phyloP scores from a whole-genome alignment of 805 yeast genomes.

The Lipomyces kockii region DNA sequence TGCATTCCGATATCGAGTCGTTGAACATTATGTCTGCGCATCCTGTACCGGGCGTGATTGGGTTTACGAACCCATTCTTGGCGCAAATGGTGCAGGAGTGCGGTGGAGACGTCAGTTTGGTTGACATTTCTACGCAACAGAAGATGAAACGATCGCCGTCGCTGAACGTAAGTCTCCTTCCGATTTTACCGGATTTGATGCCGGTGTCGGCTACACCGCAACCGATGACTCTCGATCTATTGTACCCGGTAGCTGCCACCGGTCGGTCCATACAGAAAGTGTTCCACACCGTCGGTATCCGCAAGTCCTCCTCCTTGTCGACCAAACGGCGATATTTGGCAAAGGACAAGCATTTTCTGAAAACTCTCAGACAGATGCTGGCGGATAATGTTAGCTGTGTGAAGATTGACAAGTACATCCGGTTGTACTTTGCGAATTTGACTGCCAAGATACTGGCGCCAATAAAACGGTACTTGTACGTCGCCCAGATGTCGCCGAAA shows the following conservation, averaged over 20 bases:
- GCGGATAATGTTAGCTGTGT: constrained; percentile 6
- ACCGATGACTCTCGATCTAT: constrained; percentile 29
- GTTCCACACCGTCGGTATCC: constrained; percentile 21
- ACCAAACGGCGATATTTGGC: constrained; percentile 14
- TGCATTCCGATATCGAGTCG: constrained; percentile 30
- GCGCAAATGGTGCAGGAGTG: constrained; percentile 22
- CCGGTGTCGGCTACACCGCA: constrained; percentile 25
- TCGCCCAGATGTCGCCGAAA: constrained; percentile 27
- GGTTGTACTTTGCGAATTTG: constrained; percentile 32
- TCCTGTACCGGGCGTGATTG: constrained; percentile 34
- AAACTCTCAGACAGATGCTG: constrained; percentile 17
- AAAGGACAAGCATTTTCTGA: constrained; percentile 25
- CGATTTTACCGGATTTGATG: constrained; percentile 32
- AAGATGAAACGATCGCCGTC: constrained; percentile 17
- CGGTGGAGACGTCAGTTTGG: constrained; percentile 17
- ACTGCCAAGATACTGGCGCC: constrained; percentile 35
- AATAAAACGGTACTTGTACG: constrained; percentile 28
- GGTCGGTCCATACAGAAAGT: constrained; percentile 21
- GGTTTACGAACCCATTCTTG: constrained; percentile 35
- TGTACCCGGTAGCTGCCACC: constrained; percentile 34
- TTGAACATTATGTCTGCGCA: constrained; percentile 15
- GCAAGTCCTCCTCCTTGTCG: constrained; percentile 4
- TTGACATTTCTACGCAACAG: constrained; percentile 12
- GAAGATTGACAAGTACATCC: constrained; percentile 24
- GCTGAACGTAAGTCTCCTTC: constrained; percentile 28